Base-by-base conservation (phyloP, 2,329 filamentous ascomycete genomes). In the Spiromastix sp. region DNA sequence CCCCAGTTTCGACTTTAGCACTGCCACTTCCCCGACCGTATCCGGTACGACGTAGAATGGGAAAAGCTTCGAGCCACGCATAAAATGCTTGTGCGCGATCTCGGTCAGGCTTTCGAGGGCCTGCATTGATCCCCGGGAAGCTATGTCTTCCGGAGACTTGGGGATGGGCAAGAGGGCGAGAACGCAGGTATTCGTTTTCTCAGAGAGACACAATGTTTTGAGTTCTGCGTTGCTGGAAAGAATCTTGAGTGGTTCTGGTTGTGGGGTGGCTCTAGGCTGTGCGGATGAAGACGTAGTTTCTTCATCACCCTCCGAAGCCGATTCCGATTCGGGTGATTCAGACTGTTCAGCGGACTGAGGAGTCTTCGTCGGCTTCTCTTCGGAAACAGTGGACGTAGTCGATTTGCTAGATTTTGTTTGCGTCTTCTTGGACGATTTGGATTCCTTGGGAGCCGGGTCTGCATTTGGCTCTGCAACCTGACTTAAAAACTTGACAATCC, bases 141-240 rank as follows among this genome's bases (percentile, higher is more conserved):
- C 51, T 37, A 69, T 66, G n/a, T 68, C 63, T 8, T 70, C 62
- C 8, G 70, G 56, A 11, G 70, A 67, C 19, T 64, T 60, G 22
- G 68, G 59, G 1, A 64, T 59, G 0, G 81, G 74, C 2, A 83
- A 68, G 30, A 93, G 70, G 2, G 79, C 81, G 16, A 98, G 71
- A 21, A 96, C 72, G 52, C 91, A 96, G 5, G 83, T 93, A 49
- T 77, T 74, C 4, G 85, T 81, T 59, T 84, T 85, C 32, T 74
- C 64, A 29, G 72, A 74, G 13, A 96, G 67, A 55, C 89, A 96
- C 42, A 79, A 69, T 38, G 78, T 67, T 41, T 73, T 68, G 5
- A 96, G 68, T 37, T 77, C 71, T 36, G 76, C 69, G 17, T 71
- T 62, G 9, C 77, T 74, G 28, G 72, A 63, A 35, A 93, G 67